Evolutionary conservation across 2,329 filamentous ascomycete species (phyloP).

Genomic region (Pseudogymnoascus sp.): DNA sequence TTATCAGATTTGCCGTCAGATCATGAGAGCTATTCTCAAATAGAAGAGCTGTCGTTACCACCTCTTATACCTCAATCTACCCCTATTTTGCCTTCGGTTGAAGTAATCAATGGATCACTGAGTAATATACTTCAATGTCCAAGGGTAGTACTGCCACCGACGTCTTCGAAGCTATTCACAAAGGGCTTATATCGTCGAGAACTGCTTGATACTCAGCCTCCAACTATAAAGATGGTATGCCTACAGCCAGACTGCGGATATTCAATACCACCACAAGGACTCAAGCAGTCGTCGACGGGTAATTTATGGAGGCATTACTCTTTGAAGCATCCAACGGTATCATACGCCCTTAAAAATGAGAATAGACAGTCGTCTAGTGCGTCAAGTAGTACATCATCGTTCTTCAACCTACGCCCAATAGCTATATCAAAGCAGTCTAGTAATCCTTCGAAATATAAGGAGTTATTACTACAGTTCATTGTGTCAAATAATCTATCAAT

Average conservation of each 20-base stretch:
- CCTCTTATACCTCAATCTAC: background rate
- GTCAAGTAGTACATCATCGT: background rate
- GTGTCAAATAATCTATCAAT: background rate
- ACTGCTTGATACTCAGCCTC: background rate
- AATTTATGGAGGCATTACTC: background rate
- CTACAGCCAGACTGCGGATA: background rate
- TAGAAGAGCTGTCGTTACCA: background rate
- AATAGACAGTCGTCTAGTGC: background rate
- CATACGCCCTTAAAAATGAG: background rate
- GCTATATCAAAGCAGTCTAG: background rate
- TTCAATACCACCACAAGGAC: background rate
- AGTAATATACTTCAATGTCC: background rate
- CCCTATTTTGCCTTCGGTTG: background rate
- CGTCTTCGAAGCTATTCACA: background rate
- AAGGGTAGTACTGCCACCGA: background rate
- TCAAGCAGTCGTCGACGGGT: background rate
- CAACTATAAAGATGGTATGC: background rate
- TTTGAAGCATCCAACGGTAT: background rate
- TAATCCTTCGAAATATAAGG: background rate
- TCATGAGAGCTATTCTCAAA: background rate
- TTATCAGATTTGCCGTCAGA: background rate
- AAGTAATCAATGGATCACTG: background rate
- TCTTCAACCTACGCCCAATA: background rate
- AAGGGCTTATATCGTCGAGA: background rate
- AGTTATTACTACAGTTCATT: background rate